A percentile compares a stretch with the other conserved stretches of the same genome.
Evolutionary conservation across 176 grass and related monocot species (phyloP).

Genomic region (Otatea glauca): DNA sequence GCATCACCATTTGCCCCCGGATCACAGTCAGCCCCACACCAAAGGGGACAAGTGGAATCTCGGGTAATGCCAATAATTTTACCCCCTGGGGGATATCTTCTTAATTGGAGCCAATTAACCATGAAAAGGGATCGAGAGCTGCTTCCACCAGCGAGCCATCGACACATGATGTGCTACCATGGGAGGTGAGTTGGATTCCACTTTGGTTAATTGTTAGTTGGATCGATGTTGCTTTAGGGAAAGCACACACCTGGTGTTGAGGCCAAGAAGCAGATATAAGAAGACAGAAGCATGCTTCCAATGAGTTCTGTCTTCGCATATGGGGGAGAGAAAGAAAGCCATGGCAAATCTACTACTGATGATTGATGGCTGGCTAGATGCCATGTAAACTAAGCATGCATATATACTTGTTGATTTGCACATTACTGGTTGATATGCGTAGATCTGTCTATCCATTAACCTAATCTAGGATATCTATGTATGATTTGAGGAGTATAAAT

Average conservation of each 20-base stretch:
- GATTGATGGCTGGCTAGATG: background rate
- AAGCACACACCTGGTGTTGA: constrained; percentile 15
- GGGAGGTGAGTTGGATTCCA: constrained; percentile 47
- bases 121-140: constrained; percentile 12
- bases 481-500: constrained; percentile 3
- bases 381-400: constrained; percentile 12
- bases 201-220: constrained; percentile 9
- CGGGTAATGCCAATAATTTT: constrained; percentile 37
- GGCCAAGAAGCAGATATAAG: background rate
- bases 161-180: background rate
- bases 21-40: constrained; percentile 50
- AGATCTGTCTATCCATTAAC: constrained; percentile 14
- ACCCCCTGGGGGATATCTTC: background rate
- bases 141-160: constrained; percentile 26
- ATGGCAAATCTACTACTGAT: background rate
- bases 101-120: constrained; percentile 32
- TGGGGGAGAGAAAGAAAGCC: background rate
- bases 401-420: constrained; percentile 9
- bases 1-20: constrained; percentile 42
- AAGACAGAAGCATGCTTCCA: background rate
- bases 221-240: constrained; percentile 25
- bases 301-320: background rate
- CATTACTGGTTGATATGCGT: background rate
- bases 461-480: constrained; percentile 7
- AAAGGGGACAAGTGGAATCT: constrained; percentile 38